Conservation (phyloP, 805 yeast species). For the Saccharomycopsis olivae region DNA sequence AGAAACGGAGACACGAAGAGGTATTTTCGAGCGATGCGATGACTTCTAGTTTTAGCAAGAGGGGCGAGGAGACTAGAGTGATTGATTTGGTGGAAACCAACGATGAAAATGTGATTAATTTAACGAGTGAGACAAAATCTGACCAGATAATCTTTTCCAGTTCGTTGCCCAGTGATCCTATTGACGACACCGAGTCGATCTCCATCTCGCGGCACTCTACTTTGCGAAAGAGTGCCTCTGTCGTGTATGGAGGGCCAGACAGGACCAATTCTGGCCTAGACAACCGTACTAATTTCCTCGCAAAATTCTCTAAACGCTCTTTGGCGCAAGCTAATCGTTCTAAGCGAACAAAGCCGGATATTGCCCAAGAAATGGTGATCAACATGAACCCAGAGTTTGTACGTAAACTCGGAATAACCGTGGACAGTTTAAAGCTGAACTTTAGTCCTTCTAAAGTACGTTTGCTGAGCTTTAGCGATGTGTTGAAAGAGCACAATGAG, state of each 20-base stretch:
- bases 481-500: conserved; percentile 2
- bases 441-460: conserved; percentile 8
- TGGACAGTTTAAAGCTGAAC: conserved; percentile 1
- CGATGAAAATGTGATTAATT: neutral
- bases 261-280: neutral
- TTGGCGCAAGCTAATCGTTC: conserved; percentile 7
- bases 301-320: conserved; percentile 4
- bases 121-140: neutral
- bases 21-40: too few species aligned
- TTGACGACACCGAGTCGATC: conserved; percentile 2
- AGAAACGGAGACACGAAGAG: too few species aligned
- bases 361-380: conserved; percentile 10
- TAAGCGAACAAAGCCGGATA: conserved; percentile 6
- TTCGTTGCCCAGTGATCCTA: conserved; percentile 8
- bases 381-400: conserved; percentile 4
- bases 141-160: neutral
- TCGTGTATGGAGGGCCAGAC: neutral
- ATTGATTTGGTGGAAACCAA: neutral
- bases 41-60: too few species aligned
- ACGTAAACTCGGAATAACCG: conserved; percentile 6
- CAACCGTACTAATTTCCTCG: neutral
- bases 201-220: neutral
- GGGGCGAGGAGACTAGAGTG: neutral
- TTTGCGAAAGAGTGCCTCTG: neutral
- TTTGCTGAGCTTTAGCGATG: neutral